Evolutionary conservation across 805 yeast species (phyloP).

Genomic region (Naumovozyma dairenensis): DNA sequence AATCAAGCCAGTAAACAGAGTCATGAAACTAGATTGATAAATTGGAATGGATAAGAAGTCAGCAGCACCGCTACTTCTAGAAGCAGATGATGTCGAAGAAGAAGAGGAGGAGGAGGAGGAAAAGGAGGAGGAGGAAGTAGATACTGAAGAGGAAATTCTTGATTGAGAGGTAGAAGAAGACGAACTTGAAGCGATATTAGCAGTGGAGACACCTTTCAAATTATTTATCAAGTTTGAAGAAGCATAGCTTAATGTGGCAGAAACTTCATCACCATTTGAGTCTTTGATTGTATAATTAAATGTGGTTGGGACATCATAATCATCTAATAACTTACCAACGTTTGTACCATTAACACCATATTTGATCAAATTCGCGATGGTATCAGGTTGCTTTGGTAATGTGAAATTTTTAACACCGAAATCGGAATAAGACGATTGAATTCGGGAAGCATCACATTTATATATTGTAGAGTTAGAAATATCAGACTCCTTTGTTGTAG

Average conservation of each 20-base stretch:
- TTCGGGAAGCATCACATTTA: slow-evolving; percentile 33
- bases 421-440: slow-evolving; percentile 30
- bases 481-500: slow-evolving; percentile 31
- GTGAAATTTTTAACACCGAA: slow-evolving; percentile 38
- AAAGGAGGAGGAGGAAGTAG: slow-evolving; percentile 11
- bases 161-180: slow-evolving; percentile 13
- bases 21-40: slow-evolving; percentile 17
- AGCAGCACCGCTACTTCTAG: slow-evolving; percentile 22
- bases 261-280: slow-evolving; percentile 26
- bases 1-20: slow-evolving; percentile 31
- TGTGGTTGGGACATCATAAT: slow-evolving; percentile 30
- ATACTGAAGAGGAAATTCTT: slow-evolving; percentile 11
- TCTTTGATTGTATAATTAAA: slow-evolving; percentile 35
- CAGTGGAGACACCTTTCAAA: slow-evolving; percentile 16
- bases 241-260: slow-evolving; percentile 32
- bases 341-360: slow-evolving; percentile 40
- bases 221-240: slow-evolving; percentile 31
- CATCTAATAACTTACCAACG: slow-evolving; percentile 35
- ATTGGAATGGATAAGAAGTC: slow-evolving; percentile 4
- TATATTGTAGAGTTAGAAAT: slow-evolving; percentile 26
- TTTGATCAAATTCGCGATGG: slow-evolving; percentile 34
- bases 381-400: slow-evolving; percentile 40
- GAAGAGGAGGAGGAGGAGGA: slow-evolving; percentile 13
- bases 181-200: slow-evolving; percentile 10
- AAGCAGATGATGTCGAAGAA: slow-evolving; percentile 7